phyloP scores from a whole-genome alignment of 345 rosid genomes.

The Brassica carinata region DNA sequence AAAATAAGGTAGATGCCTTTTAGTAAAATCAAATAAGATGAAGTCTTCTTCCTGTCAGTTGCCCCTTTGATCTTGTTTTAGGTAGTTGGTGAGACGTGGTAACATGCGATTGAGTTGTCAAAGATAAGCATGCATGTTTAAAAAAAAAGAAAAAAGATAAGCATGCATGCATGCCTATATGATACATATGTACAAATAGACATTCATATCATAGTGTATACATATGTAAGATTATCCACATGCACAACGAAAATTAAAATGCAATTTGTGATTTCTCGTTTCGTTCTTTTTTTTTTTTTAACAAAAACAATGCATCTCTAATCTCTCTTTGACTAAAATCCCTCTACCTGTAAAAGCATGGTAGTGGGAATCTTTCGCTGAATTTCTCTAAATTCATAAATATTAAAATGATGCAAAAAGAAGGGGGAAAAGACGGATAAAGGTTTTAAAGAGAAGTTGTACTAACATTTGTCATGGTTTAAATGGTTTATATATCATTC shows the following conservation, averaged over 20 bases:
- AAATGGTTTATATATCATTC: background rate
- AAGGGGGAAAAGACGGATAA: background rate
- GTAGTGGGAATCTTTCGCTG: background rate
- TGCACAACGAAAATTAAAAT: background rate
- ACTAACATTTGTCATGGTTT: background rate
- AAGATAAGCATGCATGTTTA: background rate
- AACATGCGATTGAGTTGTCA: conserved; percentile 37
- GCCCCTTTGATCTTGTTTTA: conserved; percentile 20
- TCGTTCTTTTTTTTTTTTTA: background rate
- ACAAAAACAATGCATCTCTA: background rate
- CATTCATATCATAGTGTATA: background rate
- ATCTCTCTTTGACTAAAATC: background rate
- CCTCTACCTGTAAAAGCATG: background rate
- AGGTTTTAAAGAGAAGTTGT: background rate
- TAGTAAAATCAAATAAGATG: conserved; percentile 15
- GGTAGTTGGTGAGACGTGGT: conserved; percentile 38
- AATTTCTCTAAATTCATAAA: background rate
- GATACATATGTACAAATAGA: background rate
- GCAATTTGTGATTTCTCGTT: background rate
- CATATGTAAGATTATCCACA: background rate
- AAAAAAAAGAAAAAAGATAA: background rate
- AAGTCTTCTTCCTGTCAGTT: conserved; percentile 5
- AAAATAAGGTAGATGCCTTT: conserved; percentile 23
- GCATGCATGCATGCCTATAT: background rate
- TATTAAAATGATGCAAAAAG: too few species aligned